Evolutionary conservation across 1,139 yeast genomes (phyloP).

Genomic region (Geotrichum klebahnii): DNA sequence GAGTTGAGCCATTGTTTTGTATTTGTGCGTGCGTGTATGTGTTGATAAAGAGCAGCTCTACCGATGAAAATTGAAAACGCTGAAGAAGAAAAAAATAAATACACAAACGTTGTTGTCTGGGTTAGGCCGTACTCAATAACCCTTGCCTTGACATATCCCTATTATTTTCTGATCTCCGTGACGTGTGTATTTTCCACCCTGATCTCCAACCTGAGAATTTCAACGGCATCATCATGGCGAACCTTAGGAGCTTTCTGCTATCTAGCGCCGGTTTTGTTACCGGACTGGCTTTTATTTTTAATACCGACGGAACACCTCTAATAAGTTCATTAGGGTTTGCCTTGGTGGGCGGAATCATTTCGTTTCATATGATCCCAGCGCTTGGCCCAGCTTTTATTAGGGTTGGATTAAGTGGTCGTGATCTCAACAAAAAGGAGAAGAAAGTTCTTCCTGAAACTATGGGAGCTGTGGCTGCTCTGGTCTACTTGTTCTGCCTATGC

Average conservation of each 20-base stretch:
- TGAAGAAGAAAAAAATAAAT: background rate
- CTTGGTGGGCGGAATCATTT: constrained; percentile 58
- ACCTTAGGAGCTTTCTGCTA: constrained; percentile 2
- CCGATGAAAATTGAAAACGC: background rate
- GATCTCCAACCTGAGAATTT: no score
- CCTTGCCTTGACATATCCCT: background rate
- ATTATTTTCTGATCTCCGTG: background rate
- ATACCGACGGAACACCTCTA: constrained; percentile 31
- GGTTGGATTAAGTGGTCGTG: constrained; percentile 80
- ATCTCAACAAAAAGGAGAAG: constrained; percentile 63
- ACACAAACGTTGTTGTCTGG: background rate
- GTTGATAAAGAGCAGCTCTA: no score
- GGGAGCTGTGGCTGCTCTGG: constrained; percentile 82
- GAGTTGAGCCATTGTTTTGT: constrained; percentile 30
- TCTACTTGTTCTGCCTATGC: constrained; percentile 76
- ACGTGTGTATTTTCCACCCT: background rate
- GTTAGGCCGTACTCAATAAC: background rate
- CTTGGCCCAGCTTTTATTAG: constrained; percentile 62
- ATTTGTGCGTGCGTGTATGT: no score
- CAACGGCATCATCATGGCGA: constrained; percentile 1
- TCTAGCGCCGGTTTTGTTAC: constrained; percentile 13
- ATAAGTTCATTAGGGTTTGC: constrained; percentile 53
- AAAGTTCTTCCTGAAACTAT: constrained; percentile 85
- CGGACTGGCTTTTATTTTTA: constrained; percentile 27
- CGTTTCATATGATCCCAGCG: constrained; percentile 61